These are phyloP conservation scores for Akanthomyces dipterigenus DNA, from an alignment of 2,329 filamentous ascomycete genomes.

Conservation along the genomic window DNA sequence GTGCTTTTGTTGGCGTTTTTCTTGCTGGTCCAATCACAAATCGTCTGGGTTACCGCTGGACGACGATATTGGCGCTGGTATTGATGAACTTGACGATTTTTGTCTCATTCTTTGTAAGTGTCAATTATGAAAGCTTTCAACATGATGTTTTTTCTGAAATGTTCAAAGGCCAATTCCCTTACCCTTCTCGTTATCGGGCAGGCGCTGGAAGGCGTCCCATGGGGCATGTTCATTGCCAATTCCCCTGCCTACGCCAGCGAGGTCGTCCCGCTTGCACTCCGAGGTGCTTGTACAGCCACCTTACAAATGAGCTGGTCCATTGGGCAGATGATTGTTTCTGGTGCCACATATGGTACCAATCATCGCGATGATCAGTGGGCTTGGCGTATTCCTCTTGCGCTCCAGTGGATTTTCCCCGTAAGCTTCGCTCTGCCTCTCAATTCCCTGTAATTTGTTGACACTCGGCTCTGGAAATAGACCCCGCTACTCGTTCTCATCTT, in stretches of 20 bases:
- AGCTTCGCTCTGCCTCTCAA: neutral
- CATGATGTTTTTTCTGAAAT: conserved; percentile 16
- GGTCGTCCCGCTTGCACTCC: conserved; percentile 50
- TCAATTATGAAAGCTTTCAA: conserved; percentile 1
- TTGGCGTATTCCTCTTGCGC: conserved; percentile 43
- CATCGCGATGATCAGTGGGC: conserved; percentile 24
- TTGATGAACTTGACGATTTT: conserved; percentile 33
- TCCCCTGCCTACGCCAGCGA: conserved; percentile 54
- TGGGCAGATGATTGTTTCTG: conserved; percentile 52
- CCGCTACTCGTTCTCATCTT: conserved; percentile 46
- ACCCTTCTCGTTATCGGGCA: conserved; percentile 42
- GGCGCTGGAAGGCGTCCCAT: conserved; percentile 51
- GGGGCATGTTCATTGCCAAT: conserved; percentile 59
- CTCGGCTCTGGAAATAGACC: conserved; percentile 23
- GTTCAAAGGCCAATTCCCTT: conserved; percentile 25
- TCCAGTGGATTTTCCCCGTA: conserved; percentile 51
- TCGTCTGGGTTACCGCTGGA: conserved; percentile 30
- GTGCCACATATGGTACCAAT: conserved; percentile 47
- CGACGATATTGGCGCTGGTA: conserved; percentile 30
- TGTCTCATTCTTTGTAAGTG: conserved; percentile 47
- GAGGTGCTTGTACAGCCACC: conserved; percentile 51
- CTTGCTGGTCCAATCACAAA: conserved; percentile 32
- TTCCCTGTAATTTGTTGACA: too few species aligned
- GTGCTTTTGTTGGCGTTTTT: conserved; percentile 30
- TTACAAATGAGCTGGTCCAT: conserved; percentile 61